These are phyloP conservation scores for Parathielavia hyrcaniae DNA, from an alignment of 495 filamentous ascomycete species.

Conservation along the genomic window DNA sequence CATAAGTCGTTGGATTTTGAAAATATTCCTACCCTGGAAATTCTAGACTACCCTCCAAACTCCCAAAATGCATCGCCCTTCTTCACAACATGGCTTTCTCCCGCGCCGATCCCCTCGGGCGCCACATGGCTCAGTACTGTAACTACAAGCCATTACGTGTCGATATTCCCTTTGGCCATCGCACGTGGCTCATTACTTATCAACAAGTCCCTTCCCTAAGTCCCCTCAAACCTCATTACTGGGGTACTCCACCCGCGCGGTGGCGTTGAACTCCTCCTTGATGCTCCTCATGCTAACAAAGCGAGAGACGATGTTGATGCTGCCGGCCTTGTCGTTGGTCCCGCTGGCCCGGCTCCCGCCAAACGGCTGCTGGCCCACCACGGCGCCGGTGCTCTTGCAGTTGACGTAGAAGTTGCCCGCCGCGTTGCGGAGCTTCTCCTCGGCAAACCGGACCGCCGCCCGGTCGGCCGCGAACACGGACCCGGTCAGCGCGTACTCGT, in stretches of 20 bases:
- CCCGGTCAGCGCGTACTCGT: conserved; percentile 74
- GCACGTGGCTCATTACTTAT: neutral
- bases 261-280: conserved; percentile 81
- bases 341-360: conserved; percentile 80
- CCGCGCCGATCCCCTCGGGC: neutral
- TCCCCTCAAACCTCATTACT: conserved; percentile 56
- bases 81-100: neutral
- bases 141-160: too few relatives aligned
- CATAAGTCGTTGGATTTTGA: neutral
- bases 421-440: conserved; percentile 67
- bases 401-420: conserved; percentile 92
- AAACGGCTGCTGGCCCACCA: conserved; percentile 90
- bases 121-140: neutral
- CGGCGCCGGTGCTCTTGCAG: conserved; percentile 86
- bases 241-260: conserved; percentile 65
- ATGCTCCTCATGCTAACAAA: conserved; percentile 81
- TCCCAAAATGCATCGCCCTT: conserved; percentile 3
- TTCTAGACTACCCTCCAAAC: neutral
- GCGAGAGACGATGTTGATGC: conserved; percentile 62
- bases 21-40: neutral
- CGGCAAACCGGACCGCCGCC: conserved; percentile 57
- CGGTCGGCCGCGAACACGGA: conserved; percentile 72
- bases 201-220: neutral
- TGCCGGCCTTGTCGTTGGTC: conserved; percentile 90
- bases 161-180: too few relatives aligned